phyloP scores from a whole-genome alignment of 352 stramenopile genomes.

The Pythium myriotylum region DNA sequence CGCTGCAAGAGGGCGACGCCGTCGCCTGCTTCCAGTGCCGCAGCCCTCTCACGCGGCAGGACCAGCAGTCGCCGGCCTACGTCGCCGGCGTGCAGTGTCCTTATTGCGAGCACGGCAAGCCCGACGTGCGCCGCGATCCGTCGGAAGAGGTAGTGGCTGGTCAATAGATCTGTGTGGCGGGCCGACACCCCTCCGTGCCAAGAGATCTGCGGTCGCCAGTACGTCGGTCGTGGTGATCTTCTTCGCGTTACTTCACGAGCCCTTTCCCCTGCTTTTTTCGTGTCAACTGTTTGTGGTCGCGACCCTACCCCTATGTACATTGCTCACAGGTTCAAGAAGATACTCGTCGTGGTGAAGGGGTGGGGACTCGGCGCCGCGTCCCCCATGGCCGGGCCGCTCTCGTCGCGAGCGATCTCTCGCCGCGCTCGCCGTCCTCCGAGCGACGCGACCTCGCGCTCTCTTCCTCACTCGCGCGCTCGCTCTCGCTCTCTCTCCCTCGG shows the following conservation, averaged over 20 bases:
- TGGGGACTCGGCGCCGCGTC: no score
- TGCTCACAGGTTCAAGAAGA: slow-evolving; percentile 19
- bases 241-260: slow-evolving; percentile 7
- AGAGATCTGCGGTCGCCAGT: slow-evolving; percentile 9
- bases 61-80: slow-evolving; percentile 50
- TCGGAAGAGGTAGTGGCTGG: neutral
- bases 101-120: slow-evolving; percentile 60
- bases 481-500: no score
- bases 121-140: slow-evolving; percentile 34
- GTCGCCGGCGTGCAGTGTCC: slow-evolving; percentile 45
- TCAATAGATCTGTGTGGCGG: slow-evolving; percentile 29
- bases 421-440: no score
- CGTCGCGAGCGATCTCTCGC: no score
- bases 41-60: slow-evolving; percentile 52
- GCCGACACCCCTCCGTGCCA: neutral
- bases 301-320: slow-evolving; percentile 14
- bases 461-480: no score
- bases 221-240: neutral
- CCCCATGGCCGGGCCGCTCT: no score
- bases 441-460: no score
- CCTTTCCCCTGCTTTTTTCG: neutral
- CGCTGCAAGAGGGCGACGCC: slow-evolving; percentile 45
- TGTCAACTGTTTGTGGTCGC: slow-evolving; percentile 12
- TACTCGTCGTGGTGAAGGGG: neutral
- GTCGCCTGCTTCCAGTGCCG: slow-evolving; percentile 62